A percentile compares a stretch with the other conserved stretches of the same genome.
Evolutionary conservation across 352 stramenopile species (phyloP).

Genomic region (Pythium brachiatum): DNA sequence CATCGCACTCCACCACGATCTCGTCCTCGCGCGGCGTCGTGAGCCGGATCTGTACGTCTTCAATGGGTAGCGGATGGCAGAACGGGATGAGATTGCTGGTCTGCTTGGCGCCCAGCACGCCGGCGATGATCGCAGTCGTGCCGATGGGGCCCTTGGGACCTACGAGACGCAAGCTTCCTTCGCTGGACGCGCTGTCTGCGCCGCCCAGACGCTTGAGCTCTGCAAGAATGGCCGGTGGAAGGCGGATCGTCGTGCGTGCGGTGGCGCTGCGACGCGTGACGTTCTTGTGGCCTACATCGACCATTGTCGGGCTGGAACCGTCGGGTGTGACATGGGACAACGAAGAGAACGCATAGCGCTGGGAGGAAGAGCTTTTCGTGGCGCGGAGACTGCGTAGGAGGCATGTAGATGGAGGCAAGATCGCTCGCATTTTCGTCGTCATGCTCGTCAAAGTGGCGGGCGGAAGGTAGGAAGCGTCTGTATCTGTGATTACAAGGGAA

Average conservation of each 20-base stretch:
- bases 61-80: slow-evolving; percentile 91
- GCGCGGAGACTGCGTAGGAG: neutral
- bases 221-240: slow-evolving; percentile 80
- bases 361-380: neutral
- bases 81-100: slow-evolving; percentile 93
- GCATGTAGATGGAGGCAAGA: neutral
- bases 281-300: slow-evolving; percentile 88
- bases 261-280: slow-evolving; percentile 80
- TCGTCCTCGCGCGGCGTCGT: slow-evolving; percentile 42
- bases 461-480: neutral
- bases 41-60: slow-evolving; percentile 90
- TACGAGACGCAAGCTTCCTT: slow-evolving; percentile 35
- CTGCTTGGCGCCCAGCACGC: slow-evolving; percentile 92
- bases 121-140: slow-evolving; percentile 89
- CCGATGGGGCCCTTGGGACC: slow-evolving; percentile 90
- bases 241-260: slow-evolving; percentile 79
- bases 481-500: neutral
- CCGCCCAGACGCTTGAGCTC: slow-evolving; percentile 48
- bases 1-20: slow-evolving; percentile 87
- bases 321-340: slow-evolving; percentile 59
- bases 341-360: slow-evolving; percentile 4
- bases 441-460: neutral
- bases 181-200: neutral
- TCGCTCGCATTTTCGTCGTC: neutral
- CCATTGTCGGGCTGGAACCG: slow-evolving; percentile 72